Conservation (phyloP, 2,329 filamentous ascomycete genomes). For the Diplocarpon mali region DNA sequence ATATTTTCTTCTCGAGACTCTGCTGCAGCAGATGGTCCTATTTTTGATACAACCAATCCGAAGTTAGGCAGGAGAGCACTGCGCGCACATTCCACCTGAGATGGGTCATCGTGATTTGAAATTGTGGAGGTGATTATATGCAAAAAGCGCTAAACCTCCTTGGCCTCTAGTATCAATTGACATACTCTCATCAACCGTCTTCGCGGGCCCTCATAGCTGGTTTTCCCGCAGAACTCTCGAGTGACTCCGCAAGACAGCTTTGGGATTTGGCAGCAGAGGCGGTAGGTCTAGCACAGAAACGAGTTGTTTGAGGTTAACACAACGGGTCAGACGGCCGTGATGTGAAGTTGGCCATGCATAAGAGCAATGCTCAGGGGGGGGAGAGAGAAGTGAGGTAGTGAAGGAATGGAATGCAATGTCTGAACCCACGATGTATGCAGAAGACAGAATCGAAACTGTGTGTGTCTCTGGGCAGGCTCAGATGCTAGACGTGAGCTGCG, state of each 20-base stretch:
- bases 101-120: slow-evolving; percentile 3
- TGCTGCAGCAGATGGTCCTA: slow-evolving; percentile 2
- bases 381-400: too few relatives aligned
- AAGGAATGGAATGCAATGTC: too few relatives aligned
- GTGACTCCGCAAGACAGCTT: background rate
- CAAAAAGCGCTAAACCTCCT: slow-evolving; percentile 10
- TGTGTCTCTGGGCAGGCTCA: too few relatives aligned
- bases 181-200: slow-evolving; percentile 17
- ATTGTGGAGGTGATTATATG: slow-evolving; percentile 6
- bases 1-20: slow-evolving; percentile 5
- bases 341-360: too few relatives aligned
- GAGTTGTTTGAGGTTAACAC: too few relatives aligned
- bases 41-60: slow-evolving; percentile 16
- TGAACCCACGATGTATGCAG: too few relatives aligned
- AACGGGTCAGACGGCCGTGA: too few relatives aligned
- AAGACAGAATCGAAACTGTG: too few relatives aligned
- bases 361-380: too few relatives aligned
- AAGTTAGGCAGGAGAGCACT: slow-evolving; percentile 10
- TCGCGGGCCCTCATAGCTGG: slow-evolving; percentile 8
- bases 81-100: slow-evolving; percentile 19
- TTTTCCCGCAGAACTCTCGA: slow-evolving; percentile 1
- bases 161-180: slow-evolving; percentile 12
- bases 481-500: too few relatives aligned
- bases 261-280: too few relatives aligned
- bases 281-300: too few relatives aligned